phyloP scores from a whole-genome alignment of 768 basidiomycete genomes.

The Hysterangium stoloniferum region DNA sequence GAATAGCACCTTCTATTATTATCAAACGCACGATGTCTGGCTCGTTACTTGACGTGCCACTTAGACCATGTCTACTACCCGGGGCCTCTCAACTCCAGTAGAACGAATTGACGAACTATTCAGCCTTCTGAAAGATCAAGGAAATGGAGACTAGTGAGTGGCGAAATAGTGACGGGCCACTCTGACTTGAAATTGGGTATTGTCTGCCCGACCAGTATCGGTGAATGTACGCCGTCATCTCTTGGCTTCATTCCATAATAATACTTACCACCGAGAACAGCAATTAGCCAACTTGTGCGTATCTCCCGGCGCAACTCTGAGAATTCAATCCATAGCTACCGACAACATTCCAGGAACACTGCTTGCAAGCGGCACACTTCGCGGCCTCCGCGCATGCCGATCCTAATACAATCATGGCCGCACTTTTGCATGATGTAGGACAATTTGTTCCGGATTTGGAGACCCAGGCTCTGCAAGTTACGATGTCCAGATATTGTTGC shows the following conservation, averaged over 20 bases:
- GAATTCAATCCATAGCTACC: background rate
- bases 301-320: background rate
- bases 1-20: no score
- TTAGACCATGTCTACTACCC: no score
- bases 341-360: constrained; percentile 12
- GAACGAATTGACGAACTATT: constrained; percentile 1
- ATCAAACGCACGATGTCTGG: no score
- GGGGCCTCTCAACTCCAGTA: constrained; percentile 1
- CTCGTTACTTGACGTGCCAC: no score
- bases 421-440: constrained; percentile 13
- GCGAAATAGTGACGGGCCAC: background rate
- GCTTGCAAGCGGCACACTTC: constrained; percentile 12
- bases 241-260: background rate
- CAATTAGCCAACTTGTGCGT: constrained; percentile 9
- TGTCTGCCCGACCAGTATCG: background rate
- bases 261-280: background rate
- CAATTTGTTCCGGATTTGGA: constrained; percentile 9
- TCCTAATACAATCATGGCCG: constrained; percentile 13
- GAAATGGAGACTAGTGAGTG: constrained; percentile 2
- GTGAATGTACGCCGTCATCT: background rate
- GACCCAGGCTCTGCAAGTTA: constrained; percentile 7
- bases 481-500: background rate
- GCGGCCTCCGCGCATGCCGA: constrained; percentile 8
- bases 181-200: background rate
- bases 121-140: background rate